Evolutionary conservation across 2,329 filamentous ascomycete genomes (phyloP), one percentile per base, ranked within the genome.

Genomic region (Cercospora sp.): DNA sequence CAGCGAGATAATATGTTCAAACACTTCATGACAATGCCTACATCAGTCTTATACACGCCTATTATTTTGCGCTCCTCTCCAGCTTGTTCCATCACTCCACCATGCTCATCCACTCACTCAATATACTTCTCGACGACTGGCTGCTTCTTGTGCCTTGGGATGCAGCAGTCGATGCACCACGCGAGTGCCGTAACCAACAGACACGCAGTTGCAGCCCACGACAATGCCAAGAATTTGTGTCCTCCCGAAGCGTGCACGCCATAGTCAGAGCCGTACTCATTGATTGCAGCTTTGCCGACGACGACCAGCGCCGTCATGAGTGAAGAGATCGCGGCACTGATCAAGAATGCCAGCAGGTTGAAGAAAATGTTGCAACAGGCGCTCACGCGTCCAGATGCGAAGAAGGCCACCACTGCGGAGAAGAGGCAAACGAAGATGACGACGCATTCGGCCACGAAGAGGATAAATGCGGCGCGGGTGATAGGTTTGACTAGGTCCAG

Each of bases 271-370:
- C 85, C 86, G 64, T 86, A 82, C 30, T 84, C 75, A 69, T 88
- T 88, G 69, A 90, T 82, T 0, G 85, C 73, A 18, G 83, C 73
- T 1, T 82, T 78, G 3, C 83, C 86, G 76, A 88, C 86, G 64
- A 84, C 81, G 10, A 84, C 83, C 4, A 89, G 78, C 18, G 90
- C 89, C 0, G 87, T 91, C 28, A 89, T 87, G 26, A 94, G 90
- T 73, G 92, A 92, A 20, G 91, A 94, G 59, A 90, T 89, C 63
- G 89, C 88, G 3, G 90, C 90, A 73, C 90, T 84, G 12, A 88
- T 80, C 6, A 87, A 48, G 69, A 88, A 86, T 0, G 84, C 83
- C n/a, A 87, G 73, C 51, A 81, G 74, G 18, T 84, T 78, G 8
- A 88, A 73, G 6, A 82, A 72, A 59, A 85, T 79, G 73, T 88